These are phyloP conservation scores for Moringa oleifera DNA, from an alignment of 345 rosid species.

Conservation along the genomic window DNA sequence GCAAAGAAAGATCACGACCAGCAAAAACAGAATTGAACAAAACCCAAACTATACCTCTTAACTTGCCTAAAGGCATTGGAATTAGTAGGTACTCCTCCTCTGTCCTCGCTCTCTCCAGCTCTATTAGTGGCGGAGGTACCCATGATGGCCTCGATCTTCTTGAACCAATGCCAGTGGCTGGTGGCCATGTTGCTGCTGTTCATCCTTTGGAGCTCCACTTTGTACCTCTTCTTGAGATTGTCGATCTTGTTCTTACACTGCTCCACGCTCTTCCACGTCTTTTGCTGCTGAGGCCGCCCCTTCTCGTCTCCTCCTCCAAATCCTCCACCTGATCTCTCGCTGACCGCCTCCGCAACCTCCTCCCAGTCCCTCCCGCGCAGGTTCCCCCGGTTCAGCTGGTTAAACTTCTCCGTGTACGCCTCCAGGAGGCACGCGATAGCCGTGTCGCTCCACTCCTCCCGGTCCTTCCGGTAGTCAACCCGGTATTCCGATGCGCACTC, in stretches of 20 bases:
- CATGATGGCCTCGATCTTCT: constrained; percentile 33
- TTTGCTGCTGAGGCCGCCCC: constrained; percentile 13
- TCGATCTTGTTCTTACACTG: constrained; percentile 55
- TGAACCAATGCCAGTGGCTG: constrained; percentile 48
- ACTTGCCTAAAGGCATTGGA: constrained; percentile 10
- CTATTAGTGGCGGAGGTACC: constrained; percentile 17
- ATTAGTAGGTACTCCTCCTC: background rate
- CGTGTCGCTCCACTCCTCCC: constrained; percentile 50
- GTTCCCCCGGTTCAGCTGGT: constrained; percentile 38
- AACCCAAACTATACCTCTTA: too few relatives aligned
- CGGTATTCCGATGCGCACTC: background rate
- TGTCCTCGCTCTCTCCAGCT: constrained; percentile 10
- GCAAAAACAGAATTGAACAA: too few relatives aligned
- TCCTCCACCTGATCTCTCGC: constrained; percentile 25
- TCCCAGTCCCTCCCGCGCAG: constrained; percentile 52
- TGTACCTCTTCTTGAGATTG: constrained; percentile 46
- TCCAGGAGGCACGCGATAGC: constrained; percentile 43
- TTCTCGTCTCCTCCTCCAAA: constrained; percentile 14
- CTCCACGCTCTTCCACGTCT: constrained; percentile 39
- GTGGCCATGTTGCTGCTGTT: constrained; percentile 5
- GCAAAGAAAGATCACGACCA: too few relatives aligned
- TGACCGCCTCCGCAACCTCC: constrained; percentile 42
- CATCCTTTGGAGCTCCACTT: constrained; percentile 39
- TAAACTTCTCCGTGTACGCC: constrained; percentile 41
- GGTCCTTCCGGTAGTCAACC: constrained; percentile 36